Evolutionary conservation across 2,329 filamentous ascomycete species (phyloP).

Genomic region (Cladosporium oxysporum): DNA sequence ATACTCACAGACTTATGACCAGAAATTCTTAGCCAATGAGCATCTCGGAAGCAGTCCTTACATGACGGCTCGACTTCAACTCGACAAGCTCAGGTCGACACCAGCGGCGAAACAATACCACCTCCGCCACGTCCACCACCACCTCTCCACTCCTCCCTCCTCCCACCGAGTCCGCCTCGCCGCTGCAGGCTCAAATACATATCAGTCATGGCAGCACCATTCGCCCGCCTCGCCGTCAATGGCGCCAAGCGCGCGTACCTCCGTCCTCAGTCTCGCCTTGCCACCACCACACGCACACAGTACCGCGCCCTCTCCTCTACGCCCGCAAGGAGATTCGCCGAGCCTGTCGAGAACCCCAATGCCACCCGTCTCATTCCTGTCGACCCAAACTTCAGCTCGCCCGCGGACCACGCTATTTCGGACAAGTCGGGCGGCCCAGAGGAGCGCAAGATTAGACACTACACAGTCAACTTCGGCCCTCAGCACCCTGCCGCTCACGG

Average conservation of each 20-base stretch:
- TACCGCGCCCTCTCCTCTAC: constrained; percentile 68
- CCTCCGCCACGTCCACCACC: constrained; percentile 16
- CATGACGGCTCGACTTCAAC: constrained; percentile 9
- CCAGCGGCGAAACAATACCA: constrained; percentile 16
- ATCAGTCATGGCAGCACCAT: constrained; percentile 65
- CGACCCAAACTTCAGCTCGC: constrained; percentile 62
- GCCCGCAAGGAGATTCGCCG: constrained; percentile 62
- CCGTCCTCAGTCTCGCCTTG: constrained; percentile 51
- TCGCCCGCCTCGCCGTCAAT: constrained; percentile 72
- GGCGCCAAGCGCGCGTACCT: constrained; percentile 66
- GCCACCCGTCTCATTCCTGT: constrained; percentile 66
- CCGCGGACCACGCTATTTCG: constrained; percentile 46
- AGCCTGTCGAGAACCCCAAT: constrained; percentile 50
- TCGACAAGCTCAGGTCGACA: constrained; percentile 2
- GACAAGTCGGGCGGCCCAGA: constrained; percentile 51
- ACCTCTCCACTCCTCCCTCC: constrained; percentile 25
- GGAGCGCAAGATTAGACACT: constrained; percentile 90
- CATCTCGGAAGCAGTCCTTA: not conserved
- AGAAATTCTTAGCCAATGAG: not conserved
- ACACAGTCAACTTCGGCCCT: constrained; percentile 98
- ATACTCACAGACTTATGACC: not conserved
- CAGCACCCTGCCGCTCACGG: constrained; percentile 98
- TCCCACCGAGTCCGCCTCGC: not conserved
- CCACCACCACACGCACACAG: constrained; percentile 35
- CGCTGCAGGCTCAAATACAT: constrained; percentile 16